Conservation (phyloP, 2,329 filamentous ascomycete species). For the Cryphonectria radicalis region DNA sequence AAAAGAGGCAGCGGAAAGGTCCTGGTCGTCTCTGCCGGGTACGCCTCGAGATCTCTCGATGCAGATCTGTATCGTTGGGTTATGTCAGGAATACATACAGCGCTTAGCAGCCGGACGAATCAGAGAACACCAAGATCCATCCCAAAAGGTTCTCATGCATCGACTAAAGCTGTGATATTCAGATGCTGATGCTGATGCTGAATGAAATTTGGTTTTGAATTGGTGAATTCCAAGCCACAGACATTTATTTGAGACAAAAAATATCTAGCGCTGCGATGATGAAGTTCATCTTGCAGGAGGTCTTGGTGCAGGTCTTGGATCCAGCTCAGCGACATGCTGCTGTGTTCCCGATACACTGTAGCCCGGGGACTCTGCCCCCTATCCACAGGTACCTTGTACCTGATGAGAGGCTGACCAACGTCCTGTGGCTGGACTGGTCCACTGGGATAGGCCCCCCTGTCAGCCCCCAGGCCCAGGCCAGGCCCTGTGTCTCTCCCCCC, state of each 20-base stretch:
- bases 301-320: too few species aligned
- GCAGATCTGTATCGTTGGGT: not conserved
- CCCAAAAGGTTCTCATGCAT: not conserved
- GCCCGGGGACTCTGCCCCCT: too few species aligned
- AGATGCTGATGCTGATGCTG: too few species aligned
- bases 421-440: not conserved
- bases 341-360: not conserved
- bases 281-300: not conserved
- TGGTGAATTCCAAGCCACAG: not conserved
- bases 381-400: not conserved
- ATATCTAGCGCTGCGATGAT: not conserved
- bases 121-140: not conserved
- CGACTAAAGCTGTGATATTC: not conserved
- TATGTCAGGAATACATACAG: not conserved
- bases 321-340: not conserved
- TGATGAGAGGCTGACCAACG: slow-evolving; percentile 2
- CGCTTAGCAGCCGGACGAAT: not conserved
- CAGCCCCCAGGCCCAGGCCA: not conserved
- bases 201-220: not conserved
- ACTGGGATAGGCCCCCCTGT: not conserved
- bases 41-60: not conserved
- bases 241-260: not conserved
- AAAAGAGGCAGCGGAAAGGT: not conserved
- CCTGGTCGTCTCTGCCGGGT: not conserved
- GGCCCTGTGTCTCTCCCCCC: too few species aligned